Percentiles rank a stretch among this genome's conserved stretches.
phyloP scores from a whole-genome alignment of 148 eudicot genomes.

The Fagopyrum esculentum region DNA sequence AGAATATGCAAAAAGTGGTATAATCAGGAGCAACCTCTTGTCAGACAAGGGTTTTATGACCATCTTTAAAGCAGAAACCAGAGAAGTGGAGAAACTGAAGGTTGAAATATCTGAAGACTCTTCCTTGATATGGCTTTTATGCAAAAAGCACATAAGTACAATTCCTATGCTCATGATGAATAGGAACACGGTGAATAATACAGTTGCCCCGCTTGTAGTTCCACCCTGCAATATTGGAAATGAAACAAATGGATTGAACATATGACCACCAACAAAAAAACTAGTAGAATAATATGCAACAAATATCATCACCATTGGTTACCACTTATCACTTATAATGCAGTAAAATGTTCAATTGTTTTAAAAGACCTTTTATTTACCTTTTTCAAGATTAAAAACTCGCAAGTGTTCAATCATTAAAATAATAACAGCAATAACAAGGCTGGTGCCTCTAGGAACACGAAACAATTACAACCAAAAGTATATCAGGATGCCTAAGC shows the following conservation, averaged over 20 bases:
- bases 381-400: background rate
- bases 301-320: background rate
- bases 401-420: background rate
- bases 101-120: conserved; percentile 38
- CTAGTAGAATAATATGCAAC: background rate
- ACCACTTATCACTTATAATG: background rate
- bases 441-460: background rate
- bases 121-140: conserved; percentile 41
- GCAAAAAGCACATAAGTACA: conserved; percentile 79
- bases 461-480: background rate
- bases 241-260: background rate
- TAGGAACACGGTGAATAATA: conserved; percentile 69
- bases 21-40: conserved; percentile 62
- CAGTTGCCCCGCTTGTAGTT: conserved; percentile 63
- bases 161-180: conserved; percentile 72
- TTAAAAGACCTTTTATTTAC: background rate
- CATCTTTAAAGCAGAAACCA: conserved; percentile 47
- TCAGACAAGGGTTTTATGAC: conserved; percentile 53
- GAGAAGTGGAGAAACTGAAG: conserved; percentile 30
- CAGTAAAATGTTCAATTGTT: background rate
- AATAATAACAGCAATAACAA: background rate
- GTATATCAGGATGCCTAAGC: background rate
- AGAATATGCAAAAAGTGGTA: conserved; percentile 92
- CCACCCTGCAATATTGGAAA: conserved; percentile 61
- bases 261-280: background rate